Evolutionary conservation across 306 rosid genomes (phyloP), one percentile per base, ranked within the genome.

Genomic region (Prunus mongolica): DNA sequence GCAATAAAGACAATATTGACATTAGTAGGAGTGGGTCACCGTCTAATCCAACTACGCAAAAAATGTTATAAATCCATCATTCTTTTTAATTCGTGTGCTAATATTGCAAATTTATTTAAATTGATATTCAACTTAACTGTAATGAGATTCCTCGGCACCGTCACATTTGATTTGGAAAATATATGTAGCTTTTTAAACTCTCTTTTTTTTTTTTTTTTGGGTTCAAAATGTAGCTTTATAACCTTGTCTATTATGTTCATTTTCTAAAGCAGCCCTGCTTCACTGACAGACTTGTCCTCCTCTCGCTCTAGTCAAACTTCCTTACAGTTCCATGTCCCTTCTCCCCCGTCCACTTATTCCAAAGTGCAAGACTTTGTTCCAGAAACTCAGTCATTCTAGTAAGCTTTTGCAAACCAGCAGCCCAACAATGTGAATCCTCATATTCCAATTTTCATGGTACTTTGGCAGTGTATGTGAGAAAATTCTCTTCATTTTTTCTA

Each of bases 281-380:
- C 20, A 65, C 81, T 84, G 90, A 82, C 84, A 73, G 73, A 15
- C 57, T 47, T 84, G 76, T 70, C 76, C n/a, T 69, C 81, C 24
- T n/a, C 65, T 79, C 9, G 0, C 13, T 66, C n/a, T 38, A 28
- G 64, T 76, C 65, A 74, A 73, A 74, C 72, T 77, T 71, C 69
- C 60, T 74, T 70, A 57, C 74, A 77, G 73, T 47, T 60, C 56
- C 52, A 34, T 76, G 69, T 55, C 55, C 60, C 74, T 68, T 50
- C 12, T 58, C 74, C 82, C 19, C 78, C 44, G 73, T 73, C 89
- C 74, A 24, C 60, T 74, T 38, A 56, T 65, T 58, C 65, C 62
- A 15, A 69, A 73, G 55, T 38, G 75, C 51, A 67, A 27, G 71
- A 54, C 60, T 75, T 69, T 51, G 50, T 4, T 47, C 62, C 69